Conservation (phyloP, 352 stramenopile genomes). For the Phytophthora gonapodyides region DNA sequence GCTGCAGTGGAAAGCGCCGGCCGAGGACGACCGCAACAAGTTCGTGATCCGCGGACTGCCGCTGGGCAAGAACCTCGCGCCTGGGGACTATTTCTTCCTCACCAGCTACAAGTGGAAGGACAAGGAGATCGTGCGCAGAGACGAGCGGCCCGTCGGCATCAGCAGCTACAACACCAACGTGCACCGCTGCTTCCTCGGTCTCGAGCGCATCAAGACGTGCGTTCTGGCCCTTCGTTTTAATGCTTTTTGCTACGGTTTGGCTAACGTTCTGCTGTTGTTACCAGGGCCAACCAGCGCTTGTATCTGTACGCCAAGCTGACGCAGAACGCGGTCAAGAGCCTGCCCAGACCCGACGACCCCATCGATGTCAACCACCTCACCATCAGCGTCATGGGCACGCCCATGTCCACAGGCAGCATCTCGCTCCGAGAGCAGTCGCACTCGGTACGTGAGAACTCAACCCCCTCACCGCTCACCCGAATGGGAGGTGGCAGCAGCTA, state of each 20-base stretch:
- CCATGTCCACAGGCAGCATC: slow-evolving; percentile 30
- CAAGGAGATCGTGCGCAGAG: slow-evolving; percentile 83
- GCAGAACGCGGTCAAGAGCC: slow-evolving; percentile 70
- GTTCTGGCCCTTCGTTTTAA: slow-evolving; percentile 14
- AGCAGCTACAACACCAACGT: slow-evolving; percentile 88
- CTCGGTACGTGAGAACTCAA: slow-evolving; percentile 22
- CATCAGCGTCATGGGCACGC: slow-evolving; percentile 67
- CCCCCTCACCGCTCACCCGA: too few relatives aligned
- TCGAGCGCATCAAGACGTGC: slow-evolving; percentile 82
- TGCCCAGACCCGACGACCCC: slow-evolving; percentile 57
- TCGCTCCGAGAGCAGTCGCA: slow-evolving; percentile 31
- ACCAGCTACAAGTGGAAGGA: slow-evolving; percentile 89
- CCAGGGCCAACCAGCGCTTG: slow-evolving; percentile 61
- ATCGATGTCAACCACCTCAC: slow-evolving; percentile 67
- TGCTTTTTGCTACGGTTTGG: slow-evolving; percentile 8
- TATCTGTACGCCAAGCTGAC: slow-evolving; percentile 87
- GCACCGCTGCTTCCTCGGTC: slow-evolving; percentile 81
- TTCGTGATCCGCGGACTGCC: slow-evolving; percentile 85
- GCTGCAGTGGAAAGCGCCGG: slow-evolving; percentile 85
- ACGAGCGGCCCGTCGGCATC: slow-evolving; percentile 75
- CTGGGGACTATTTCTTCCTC: slow-evolving; percentile 88
- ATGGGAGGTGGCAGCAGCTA: too few relatives aligned
- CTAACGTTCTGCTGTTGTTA: slow-evolving; percentile 3
- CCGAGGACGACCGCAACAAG: slow-evolving; percentile 86
- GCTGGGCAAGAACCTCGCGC: slow-evolving; percentile 69